These are phyloP conservation scores for Isoetes taiwanensis DNA, from an alignment of 75 land plant genomes.

Conservation along the genomic window DNA sequence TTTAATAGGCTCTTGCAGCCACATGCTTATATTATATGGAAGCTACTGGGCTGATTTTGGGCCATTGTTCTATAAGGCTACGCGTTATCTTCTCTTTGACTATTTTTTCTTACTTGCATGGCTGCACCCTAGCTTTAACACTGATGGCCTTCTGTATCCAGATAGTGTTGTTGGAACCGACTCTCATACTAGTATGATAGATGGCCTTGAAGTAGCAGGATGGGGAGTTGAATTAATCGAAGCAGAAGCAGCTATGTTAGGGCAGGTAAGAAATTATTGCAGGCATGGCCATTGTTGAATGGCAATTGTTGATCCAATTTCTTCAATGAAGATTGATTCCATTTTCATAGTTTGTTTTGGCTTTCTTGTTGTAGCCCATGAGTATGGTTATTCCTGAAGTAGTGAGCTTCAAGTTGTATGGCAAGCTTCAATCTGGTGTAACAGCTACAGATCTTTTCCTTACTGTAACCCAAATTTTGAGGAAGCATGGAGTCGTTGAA, in stretches of 20 bases:
- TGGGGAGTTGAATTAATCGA: conserved; percentile 1
- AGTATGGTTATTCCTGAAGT: conserved; percentile 4
- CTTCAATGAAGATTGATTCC: not conserved
- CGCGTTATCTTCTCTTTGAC: no score
- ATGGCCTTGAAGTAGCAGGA: conserved; percentile 3
- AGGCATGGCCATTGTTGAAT: not conserved
- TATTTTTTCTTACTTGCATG: no score
- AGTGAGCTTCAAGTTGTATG: not conserved
- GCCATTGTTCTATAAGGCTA: no score
- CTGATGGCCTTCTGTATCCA: not conserved
- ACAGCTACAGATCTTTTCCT: conserved; percentile 3
- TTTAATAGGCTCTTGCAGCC: no score
- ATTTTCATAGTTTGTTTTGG: not conserved
- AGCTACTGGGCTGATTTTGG: no score
- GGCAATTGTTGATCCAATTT: no score
- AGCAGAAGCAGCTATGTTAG: conserved; percentile 2
- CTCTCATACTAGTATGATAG: conserved; percentile 4
- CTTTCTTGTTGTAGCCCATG: not conserved
- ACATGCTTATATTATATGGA: no score
- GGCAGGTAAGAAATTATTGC: not conserved
- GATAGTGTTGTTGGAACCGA: conserved; percentile 5
- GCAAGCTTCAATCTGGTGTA: not conserved
- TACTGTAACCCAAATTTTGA: not conserved
- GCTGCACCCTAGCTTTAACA: no score
- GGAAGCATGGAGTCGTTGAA: conserved; percentile 7